Conservation (phyloP, 257 asterid species). For the Solanum piurae region DNA sequence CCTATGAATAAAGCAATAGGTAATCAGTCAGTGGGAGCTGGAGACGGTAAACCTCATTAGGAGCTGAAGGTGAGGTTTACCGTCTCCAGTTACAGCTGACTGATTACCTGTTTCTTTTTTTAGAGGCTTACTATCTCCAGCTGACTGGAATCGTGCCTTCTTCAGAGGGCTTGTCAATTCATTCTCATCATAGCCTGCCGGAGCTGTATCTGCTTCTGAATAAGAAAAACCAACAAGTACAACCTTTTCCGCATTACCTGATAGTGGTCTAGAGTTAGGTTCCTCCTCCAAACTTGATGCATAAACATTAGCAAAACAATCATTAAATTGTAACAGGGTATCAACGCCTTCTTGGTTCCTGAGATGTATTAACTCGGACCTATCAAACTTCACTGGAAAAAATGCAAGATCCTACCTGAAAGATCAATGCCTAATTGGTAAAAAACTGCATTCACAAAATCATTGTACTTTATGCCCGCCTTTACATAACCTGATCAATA, state of each 20-base stretch:
- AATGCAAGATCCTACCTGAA: too few relatives aligned
- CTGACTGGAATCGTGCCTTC: neutral
- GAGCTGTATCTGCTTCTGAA: too few relatives aligned
- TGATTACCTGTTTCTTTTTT: constrained; percentile 12
- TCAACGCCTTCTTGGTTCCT: neutral
- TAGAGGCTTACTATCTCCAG: constrained; percentile 12
- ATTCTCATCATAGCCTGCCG: fast-evolving
- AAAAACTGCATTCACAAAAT: too few relatives aligned
- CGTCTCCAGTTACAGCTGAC: neutral
- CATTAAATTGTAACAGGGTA: neutral
- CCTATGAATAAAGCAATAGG: neutral
- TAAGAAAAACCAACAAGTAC: neutral
- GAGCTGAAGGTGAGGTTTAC: neutral
- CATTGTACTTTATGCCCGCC: too few relatives aligned
- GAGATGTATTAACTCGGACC: too few relatives aligned
- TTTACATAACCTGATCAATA: too few relatives aligned
- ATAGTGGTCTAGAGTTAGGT: neutral
- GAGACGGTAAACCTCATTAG: neutral
- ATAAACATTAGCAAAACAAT: neutral
- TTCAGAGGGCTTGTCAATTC: too few relatives aligned
- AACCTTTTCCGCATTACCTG: neutral
- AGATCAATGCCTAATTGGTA: too few relatives aligned
- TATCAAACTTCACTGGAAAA: neutral
- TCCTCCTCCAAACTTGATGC: neutral
- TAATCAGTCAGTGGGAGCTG: neutral